A percentile compares a stretch with the other conserved stretches of the same genome.
phyloP scores from a whole-genome alignment of 495 filamentous ascomycete genomes.

The Rusavskia elegans region DNA sequence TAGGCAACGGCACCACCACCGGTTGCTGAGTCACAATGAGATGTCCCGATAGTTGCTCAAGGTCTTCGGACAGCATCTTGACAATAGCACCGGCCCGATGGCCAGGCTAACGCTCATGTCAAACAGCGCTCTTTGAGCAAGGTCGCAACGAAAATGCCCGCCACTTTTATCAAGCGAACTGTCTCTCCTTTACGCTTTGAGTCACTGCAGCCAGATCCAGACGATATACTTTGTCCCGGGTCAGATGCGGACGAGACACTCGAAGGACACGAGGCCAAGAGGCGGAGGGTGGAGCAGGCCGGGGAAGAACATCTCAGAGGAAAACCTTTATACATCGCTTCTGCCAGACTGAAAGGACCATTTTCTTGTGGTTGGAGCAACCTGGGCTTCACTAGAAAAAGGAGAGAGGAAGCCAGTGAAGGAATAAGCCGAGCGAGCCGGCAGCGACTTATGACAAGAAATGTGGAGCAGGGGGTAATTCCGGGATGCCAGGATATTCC shows the following conservation, averaged over 20 bases:
- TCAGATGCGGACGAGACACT: slow-evolving; percentile 46
- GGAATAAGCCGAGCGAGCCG: no score
- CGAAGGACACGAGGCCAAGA: slow-evolving; percentile 30
- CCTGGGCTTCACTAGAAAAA: slow-evolving; percentile 28
- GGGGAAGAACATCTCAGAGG: slow-evolving; percentile 44
- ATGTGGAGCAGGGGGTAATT: neutral
- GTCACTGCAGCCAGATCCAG: slow-evolving; percentile 1
- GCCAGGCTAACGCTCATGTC: no score
- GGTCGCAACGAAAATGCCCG: neutral
- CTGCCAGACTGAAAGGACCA: slow-evolving; percentile 45
- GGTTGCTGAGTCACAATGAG: neutral
- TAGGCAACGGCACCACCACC: neutral
- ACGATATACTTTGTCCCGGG: slow-evolving; percentile 17
- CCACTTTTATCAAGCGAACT: neutral
- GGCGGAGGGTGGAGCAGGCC: slow-evolving; percentile 38
- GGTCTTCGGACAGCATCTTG: neutral
- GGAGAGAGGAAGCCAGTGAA: neutral
- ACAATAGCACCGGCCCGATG: neutral
- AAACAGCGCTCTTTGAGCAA: neutral
- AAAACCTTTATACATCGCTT: slow-evolving; percentile 39
- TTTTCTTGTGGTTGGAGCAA: slow-evolving; percentile 49
- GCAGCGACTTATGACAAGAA: neutral
- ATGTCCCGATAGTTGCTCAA: no score
- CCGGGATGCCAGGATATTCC: no score
- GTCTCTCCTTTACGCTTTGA: slow-evolving; percentile 7